Evolutionary conservation across 1,284 basidiomycete species (phyloP).

Genomic region (Rhodotorula sp.): DNA sequence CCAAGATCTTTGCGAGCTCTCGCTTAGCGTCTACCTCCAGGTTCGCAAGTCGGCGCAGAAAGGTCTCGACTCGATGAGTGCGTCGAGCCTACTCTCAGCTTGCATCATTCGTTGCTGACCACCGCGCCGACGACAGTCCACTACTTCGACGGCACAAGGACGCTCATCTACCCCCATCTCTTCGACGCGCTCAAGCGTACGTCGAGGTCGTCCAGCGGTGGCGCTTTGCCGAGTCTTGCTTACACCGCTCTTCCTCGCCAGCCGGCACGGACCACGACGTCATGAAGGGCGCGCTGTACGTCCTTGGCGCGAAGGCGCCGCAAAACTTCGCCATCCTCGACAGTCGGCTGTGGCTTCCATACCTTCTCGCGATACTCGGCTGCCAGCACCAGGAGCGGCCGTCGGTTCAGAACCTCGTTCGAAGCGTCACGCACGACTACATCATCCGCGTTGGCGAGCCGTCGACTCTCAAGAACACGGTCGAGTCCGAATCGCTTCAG

Average conservation of each 20-base stretch:
- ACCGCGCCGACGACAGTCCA: slow-evolving; percentile 45
- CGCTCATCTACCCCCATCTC: slow-evolving; percentile 50
- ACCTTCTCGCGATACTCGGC: slow-evolving; percentile 29
- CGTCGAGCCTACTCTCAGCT: slow-evolving; percentile 42
- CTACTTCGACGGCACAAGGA: slow-evolving; percentile 78
- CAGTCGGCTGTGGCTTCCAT: slow-evolving; percentile 47
- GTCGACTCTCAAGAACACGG: slow-evolving; percentile 35
- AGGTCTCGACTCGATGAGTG: slow-evolving; percentile 67
- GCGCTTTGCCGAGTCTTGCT: background rate
- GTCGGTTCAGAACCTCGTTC: slow-evolving; percentile 83
- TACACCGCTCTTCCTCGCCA: slow-evolving; percentile 5
- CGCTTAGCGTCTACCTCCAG: slow-evolving; percentile 78
- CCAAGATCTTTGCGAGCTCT: slow-evolving; percentile 73
- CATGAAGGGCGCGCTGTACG: slow-evolving; percentile 92
- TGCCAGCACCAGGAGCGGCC: slow-evolving; percentile 49
- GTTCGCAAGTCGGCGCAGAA: slow-evolving; percentile 70
- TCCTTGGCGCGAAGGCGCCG: slow-evolving; percentile 74
- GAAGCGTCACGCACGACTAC: slow-evolving; percentile 65
- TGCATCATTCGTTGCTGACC: background rate
- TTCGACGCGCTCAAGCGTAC: slow-evolving; percentile 66
- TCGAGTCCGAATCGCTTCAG: slow-evolving; percentile 37
- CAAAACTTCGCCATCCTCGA: slow-evolving; percentile 56
- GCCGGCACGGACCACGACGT: slow-evolving; percentile 80
- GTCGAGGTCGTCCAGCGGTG: background rate
- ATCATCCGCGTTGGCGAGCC: slow-evolving; percentile 48